Evolutionary conservation across 2,329 filamentous ascomycete species (phyloP).

Genomic region (Curvularia sp.): DNA sequence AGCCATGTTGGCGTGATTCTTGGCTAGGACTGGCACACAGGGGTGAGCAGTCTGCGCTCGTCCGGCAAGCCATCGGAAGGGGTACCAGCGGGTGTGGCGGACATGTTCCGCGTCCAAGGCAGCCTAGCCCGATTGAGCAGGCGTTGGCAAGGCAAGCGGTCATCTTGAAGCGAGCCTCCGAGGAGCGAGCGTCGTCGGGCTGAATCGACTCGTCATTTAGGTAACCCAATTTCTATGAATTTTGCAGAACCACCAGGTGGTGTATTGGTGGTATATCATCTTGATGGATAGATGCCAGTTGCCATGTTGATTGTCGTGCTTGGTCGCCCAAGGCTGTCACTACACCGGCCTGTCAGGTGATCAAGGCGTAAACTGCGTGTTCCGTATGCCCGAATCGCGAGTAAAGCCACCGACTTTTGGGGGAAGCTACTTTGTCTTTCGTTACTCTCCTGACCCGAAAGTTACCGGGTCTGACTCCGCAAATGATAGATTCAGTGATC

Average conservation of each 20-base stretch:
- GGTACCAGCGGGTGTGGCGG: constrained; percentile 14
- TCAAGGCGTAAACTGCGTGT: constrained; percentile 1
- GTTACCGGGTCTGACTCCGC: background rate
- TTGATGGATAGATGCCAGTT: background rate
- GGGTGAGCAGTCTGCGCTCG: constrained; percentile 33
- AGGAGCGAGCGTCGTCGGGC: background rate
- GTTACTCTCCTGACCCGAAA: constrained; percentile 4
- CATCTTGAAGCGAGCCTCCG: background rate
- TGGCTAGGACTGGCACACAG: constrained; percentile 3
- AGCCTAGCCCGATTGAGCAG: constrained; percentile 19
- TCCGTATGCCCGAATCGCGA: constrained; percentile 9
- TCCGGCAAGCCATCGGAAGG: constrained; percentile 34
- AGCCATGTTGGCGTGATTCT: constrained; percentile 29
- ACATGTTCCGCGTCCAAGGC: constrained; percentile 26
- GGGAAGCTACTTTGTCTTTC: background rate
- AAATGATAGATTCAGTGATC: background rate
- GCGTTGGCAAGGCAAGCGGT: constrained; percentile 11
- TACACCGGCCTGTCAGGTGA: constrained; percentile 5
- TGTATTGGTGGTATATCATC: background rate
- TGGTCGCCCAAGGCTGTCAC: background rate
- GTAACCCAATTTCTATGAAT: background rate
- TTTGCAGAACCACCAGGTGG: background rate
- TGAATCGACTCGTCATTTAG: background rate
- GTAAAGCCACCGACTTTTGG: background rate
- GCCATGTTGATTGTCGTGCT: background rate